Evolutionary conservation across 2,329 filamentous ascomycete genomes (phyloP).

Genomic region (Claviceps pazoutovae): DNA sequence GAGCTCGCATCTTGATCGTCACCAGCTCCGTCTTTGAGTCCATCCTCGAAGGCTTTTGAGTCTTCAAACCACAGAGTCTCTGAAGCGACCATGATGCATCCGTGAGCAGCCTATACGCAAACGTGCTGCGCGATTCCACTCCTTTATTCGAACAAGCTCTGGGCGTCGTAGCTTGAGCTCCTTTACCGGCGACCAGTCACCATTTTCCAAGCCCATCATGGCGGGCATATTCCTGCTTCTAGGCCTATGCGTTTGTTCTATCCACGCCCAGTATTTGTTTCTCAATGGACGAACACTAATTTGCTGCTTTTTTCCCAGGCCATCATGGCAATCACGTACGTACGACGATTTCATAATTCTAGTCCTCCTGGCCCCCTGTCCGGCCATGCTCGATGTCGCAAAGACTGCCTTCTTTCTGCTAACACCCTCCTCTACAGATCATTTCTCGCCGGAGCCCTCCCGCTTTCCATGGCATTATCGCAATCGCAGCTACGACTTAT

Average conservation of each 20-base stretch:
- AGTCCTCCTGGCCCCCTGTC: too few relatives aligned
- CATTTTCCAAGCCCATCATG: conserved; percentile 15
- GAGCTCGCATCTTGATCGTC: background rate
- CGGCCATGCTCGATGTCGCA: background rate
- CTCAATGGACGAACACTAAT: background rate
- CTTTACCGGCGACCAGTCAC: background rate
- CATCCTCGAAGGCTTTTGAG: background rate
- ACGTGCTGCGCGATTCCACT: background rate
- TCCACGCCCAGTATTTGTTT: background rate
- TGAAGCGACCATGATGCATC: conserved; percentile 1
- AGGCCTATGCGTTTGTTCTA: conserved; percentile 25
- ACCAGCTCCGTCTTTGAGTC: background rate
- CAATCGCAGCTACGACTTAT: conserved; percentile 77
- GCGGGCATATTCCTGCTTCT: conserved; percentile 26
- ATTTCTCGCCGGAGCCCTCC: conserved; percentile 82
- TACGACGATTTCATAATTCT: background rate
- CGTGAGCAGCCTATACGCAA: background rate
- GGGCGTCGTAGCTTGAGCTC: background rate
- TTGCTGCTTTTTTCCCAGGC: conserved; percentile 20
- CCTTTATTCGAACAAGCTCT: background rate
- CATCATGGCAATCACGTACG: conserved; percentile 45
- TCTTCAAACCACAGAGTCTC: background rate
- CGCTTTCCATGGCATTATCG: conserved; percentile 76
- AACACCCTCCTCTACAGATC: conserved; percentile 44
- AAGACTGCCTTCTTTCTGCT: background rate